phyloP scores from a whole-genome alignment of 352 stramenopile genomes.

The Globisporangium nagaii region DNA sequence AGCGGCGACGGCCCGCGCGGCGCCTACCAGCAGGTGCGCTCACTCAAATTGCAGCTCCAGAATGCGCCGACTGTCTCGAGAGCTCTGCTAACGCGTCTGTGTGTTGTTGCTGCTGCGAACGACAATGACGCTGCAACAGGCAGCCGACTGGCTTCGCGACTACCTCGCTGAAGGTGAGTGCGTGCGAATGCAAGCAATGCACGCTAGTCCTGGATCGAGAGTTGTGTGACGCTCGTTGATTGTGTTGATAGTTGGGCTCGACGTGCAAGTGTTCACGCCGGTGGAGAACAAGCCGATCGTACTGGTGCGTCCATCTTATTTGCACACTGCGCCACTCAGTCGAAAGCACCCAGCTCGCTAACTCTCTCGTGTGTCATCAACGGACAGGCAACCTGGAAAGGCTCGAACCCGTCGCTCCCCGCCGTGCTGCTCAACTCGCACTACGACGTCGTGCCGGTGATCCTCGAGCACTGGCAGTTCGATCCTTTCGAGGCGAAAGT shows the following conservation, averaged over 20 bases:
- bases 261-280: constrained; percentile 46
- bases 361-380: too few species aligned
- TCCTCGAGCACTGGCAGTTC: constrained; percentile 78
- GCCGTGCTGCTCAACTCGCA: constrained; percentile 91
- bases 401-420: constrained; percentile 72
- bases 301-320: constrained; percentile 58
- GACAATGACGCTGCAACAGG: constrained; percentile 18
- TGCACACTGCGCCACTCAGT: too few species aligned
- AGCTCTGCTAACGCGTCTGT: too few species aligned
- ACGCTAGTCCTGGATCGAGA: too few species aligned
- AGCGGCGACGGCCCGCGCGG: constrained; percentile 66
- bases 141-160: constrained; percentile 50
- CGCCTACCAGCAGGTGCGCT: constrained; percentile 49
- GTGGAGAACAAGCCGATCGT: constrained; percentile 87
- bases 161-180: constrained; percentile 46
- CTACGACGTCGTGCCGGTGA: constrained; percentile 94
- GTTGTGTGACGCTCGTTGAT: too few species aligned
- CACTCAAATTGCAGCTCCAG: too few species aligned
- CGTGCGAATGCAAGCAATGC: too few species aligned
- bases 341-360: too few species aligned
- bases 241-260: constrained; percentile 42
- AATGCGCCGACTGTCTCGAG: too few species aligned
- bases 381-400: constrained; percentile 73
- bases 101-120: background rate
- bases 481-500: constrained; percentile 86